Conservation (phyloP, 805 yeast species). For the Dipodascopsis uninucleata region DNA sequence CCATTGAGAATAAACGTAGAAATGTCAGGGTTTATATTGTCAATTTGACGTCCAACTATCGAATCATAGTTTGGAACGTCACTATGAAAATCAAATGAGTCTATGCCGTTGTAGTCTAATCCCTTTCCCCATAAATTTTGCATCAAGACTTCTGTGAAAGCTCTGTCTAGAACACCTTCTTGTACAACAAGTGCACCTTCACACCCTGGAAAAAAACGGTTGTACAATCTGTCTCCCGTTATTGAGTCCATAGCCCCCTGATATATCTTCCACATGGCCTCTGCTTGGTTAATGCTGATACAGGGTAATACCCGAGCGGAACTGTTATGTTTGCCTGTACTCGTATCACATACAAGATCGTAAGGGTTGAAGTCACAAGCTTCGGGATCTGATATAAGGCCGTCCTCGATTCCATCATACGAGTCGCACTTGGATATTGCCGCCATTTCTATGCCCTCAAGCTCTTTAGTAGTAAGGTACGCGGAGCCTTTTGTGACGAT, state of each 20-base stretch:
- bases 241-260: background rate
- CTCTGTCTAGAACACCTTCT: background rate
- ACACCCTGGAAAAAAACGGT: background rate
- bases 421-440: slow-evolving; percentile 11
- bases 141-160: background rate
- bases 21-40: slow-evolving; percentile 1
- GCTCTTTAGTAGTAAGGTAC: background rate
- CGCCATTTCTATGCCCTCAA: background rate
- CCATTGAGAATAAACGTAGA: background rate
- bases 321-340: no score
- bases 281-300: background rate
- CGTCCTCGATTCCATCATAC: slow-evolving; percentile 11
- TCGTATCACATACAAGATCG: background rate
- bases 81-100: background rate
- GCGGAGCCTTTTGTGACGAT: background rate
- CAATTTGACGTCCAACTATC: slow-evolving; percentile 1
- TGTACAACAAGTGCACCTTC: background rate
- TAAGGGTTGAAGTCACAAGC: slow-evolving; percentile 7
- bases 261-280: background rate
- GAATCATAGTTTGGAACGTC: background rate
- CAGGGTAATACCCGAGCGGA: no score
- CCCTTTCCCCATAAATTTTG: background rate
- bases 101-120: background rate
- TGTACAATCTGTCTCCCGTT: background rate
- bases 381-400: slow-evolving; percentile 12